Conservation (phyloP, 805 yeast species). For the Monosporozyma yasuniensis region DNA sequence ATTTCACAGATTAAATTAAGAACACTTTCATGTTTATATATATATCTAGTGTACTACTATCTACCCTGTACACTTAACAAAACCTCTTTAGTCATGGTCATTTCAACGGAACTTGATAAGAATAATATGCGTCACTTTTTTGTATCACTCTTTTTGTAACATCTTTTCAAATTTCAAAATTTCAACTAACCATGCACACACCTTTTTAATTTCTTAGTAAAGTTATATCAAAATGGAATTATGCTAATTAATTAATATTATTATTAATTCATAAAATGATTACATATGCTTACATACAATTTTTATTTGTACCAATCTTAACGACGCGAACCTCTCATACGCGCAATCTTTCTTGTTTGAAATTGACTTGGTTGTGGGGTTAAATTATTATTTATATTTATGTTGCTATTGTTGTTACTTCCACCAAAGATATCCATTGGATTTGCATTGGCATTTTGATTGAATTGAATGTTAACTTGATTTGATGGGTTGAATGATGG, state of each 20-base stretch:
- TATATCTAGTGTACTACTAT: too few relatives aligned
- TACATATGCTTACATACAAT: not conserved
- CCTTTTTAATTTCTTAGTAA: too few relatives aligned
- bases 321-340: slow-evolving; percentile 27
- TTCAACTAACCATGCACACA: too few relatives aligned
- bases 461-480: slow-evolving; percentile 23
- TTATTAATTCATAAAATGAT: not conserved
- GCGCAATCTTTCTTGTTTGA: slow-evolving; percentile 19
- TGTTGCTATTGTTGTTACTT: slow-evolving; percentile 1
- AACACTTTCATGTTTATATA: too few relatives aligned
- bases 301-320: not conserved
- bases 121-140: too few relatives aligned
- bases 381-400: not conserved
- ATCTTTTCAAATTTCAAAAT: too few relatives aligned
- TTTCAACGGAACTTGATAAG: too few relatives aligned
- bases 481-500: slow-evolving; percentile 16
- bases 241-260: not conserved
- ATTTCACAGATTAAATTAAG: too few relatives aligned
- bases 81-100: too few relatives aligned
- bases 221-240: too few relatives aligned
- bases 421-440: slow-evolving; percentile 19
- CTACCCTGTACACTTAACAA: too few relatives aligned
- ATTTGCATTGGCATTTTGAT: slow-evolving; percentile 9
- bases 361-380: slow-evolving; percentile 5
- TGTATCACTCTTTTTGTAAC: too few relatives aligned